Conservation (phyloP, 805 yeast species). For the Schwanniomyces polymorphus region DNA sequence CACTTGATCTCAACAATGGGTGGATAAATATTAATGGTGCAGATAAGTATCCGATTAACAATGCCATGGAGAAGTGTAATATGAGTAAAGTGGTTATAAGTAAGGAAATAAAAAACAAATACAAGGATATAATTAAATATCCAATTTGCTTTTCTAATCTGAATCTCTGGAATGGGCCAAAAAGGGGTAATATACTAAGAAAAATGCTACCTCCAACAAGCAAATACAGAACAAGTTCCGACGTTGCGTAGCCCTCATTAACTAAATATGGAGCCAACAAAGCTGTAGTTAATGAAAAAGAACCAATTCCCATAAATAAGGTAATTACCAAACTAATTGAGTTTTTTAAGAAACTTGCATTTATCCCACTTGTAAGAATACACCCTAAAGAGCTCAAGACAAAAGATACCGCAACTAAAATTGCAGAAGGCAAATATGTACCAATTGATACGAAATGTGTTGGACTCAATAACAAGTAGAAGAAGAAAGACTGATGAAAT, state of each 20-base stretch:
- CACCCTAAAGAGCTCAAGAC: conserved; percentile 66
- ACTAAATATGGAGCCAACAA: conserved; percentile 21
- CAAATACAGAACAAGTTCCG: conserved; percentile 14
- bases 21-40: conserved; percentile 72
- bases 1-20: conserved; percentile 19
- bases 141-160: conserved; percentile 20
- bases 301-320: conserved; percentile 23
- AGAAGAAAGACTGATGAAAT: conserved; percentile 96
- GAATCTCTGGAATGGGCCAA: conserved; percentile 3
- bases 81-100: conserved; percentile 72
- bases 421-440: conserved; percentile 86
- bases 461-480: conserved; percentile 81
- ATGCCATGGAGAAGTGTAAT: conserved; percentile 81
- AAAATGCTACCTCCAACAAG: conserved; percentile 12
- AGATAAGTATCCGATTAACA: conserved; percentile 65
- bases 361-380: conserved; percentile 45
- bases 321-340: conserved; percentile 24
- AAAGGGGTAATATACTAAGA: conserved; percentile 15
- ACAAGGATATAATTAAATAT: conserved; percentile 42
- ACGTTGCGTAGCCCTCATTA: background rate
- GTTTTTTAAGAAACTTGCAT: conserved; percentile 16
- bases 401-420: conserved; percentile 65
- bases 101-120: conserved; percentile 60
- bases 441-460: conserved; percentile 86
- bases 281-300: conserved; percentile 18